Base-by-base conservation (phyloP, 139 green algal genomes). In the Chlorella sorokiniana region DNA sequence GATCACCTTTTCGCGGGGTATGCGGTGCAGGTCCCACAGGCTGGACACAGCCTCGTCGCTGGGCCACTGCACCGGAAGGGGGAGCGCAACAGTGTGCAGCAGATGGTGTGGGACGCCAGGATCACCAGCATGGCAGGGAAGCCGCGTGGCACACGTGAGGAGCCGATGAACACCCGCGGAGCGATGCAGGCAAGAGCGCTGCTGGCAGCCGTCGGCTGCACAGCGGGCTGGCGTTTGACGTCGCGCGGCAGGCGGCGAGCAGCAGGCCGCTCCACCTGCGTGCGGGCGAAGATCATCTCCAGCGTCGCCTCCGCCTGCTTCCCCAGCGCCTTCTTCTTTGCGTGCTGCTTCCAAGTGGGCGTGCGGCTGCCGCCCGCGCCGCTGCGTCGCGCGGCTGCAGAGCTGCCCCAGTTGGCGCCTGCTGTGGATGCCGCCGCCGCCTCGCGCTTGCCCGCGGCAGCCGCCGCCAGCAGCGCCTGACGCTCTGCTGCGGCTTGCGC, bases 11-110 rank as follows among this genome's bases (percentile, higher is more conserved):
- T 72, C 68, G 68, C 68, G 68, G 1, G 51, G 68, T 31, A 84
- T 45, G 42, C 56, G 52, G 69, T 84, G 79, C 68, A 79, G 79
- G n/a, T 84, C 79, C 68, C 68, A 84, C 79, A 84, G 51, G 38
- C 69, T 61, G 20, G 38, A 54, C 5, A 84, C 51, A 0, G 72
- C 69, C 1, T 78, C 79, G 38, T 84, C 79, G n/a, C 29, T 75
- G 52, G 79, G 79, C 78, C 78, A 83, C 45, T 67, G 45, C 56
- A 65, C 4, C 1, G 40, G 3, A 33, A 4, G 33, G 9, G 35
- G 2, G 4, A 41, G 56, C 22, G 6, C 6, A 31, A 22, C 56
- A 72, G 35, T 5, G 67, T 9, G 23, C 5, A 4, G 38, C 38
- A 16, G 38, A 54, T 16, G 22, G 67, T 16, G 38, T 25, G 10